Evolutionary conservation across 495 filamentous ascomycete genomes (phyloP), one percentile per base, ranked within the genome.

Genomic region (Penicillium paradoxum): DNA sequence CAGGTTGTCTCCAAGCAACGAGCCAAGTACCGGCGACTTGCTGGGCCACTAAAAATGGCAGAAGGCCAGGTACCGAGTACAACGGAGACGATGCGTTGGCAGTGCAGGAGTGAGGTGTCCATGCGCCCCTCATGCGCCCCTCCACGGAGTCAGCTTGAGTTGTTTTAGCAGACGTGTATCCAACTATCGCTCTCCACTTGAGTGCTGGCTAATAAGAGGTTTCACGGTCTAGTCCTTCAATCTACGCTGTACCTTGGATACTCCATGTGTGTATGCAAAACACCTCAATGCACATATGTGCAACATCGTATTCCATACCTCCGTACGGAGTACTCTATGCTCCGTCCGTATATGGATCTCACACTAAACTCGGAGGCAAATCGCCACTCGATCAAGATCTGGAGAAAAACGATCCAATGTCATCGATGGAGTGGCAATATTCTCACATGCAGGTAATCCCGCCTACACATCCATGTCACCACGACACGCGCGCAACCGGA

Each of bases 41-140:
- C 13, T 37, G 2, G 13, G n/a, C 34, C 34, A 37, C 34, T 37
- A 43, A 25, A 24, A 47, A 22, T 17, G 1, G 6, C 22, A 10
- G 30, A 2, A 34, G 19, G 18, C 9, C 34, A 51, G 38, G 49
- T 51, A 51, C 49, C 38, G 18, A 40, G 39, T 51, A 51, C 49
- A 51, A 49, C 32, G 22, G 25, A 51, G 19, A 42, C 49, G 38
- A 51, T 51, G 49, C 49, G 49, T 41, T 51, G 49, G 49, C 49
- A 51, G 71, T 73, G 68, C 68, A 70, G 60, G 65, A 58, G 57
- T 66, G 63, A 66, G 60, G 51, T 66, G 63, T 60, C 56, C 55
- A 19, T 24, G 29, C 24, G 27, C 40, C 37, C 40, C 40, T 71
- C 66, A 68, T 73, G 68, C 60, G 45, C 57, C 68, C 65, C 52